Evolutionary conservation across 768 basidiomycete species (phyloP).

Genomic region (Collybiopsis luxurians): DNA sequence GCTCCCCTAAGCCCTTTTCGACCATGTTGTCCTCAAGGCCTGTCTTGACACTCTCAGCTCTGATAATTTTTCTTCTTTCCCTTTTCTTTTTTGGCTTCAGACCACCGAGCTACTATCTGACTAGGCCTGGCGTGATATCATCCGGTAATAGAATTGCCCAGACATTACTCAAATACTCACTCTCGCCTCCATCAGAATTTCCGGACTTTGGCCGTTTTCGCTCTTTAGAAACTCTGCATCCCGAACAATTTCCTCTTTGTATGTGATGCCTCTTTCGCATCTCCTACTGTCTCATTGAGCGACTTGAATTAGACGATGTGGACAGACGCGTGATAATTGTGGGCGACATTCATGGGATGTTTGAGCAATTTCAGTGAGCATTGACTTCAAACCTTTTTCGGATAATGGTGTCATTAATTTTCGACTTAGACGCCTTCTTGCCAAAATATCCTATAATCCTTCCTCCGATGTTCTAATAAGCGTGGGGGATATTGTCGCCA

Average conservation of each 20-base stretch:
- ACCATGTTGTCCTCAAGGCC: neutral
- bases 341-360: conserved; percentile 90
- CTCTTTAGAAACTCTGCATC: conserved; percentile 37
- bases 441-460: conserved; percentile 57
- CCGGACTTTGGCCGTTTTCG: conserved; percentile 60
- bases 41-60: neutral
- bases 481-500: conserved; percentile 80
- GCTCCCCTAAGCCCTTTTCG: no score
- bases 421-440: conserved; percentile 54
- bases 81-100: neutral
- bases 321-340: conserved; percentile 65
- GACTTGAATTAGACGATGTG: conserved; percentile 39
- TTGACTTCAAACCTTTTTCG: neutral
- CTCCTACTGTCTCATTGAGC: neutral
- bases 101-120: neutral
- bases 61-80: neutral
- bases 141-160: neutral
- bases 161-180: neutral
- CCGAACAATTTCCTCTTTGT: conserved; percentile 57
- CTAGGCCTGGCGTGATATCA: neutral
- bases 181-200: neutral
- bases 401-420: neutral
- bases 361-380: conserved; percentile 60
- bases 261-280: conserved; percentile 7
- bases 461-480: conserved; percentile 70